Evolutionary conservation across 352 stramenopile species (phyloP).

Genomic region (Globisporangium barbulae): DNA sequence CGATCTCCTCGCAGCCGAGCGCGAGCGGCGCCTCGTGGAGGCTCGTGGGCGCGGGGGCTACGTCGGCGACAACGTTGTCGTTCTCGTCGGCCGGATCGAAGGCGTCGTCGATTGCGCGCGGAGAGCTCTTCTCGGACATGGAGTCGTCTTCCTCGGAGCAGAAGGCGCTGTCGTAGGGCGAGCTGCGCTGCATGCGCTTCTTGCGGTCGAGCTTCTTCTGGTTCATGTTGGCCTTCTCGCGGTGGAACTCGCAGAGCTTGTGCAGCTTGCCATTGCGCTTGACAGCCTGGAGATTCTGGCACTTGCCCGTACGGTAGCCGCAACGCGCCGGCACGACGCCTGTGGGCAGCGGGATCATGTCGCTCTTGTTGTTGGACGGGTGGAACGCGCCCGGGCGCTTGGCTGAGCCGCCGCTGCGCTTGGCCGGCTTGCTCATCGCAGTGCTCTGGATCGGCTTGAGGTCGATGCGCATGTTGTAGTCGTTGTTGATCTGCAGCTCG

Average conservation of each 20-base stretch:
- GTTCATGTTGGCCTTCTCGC: constrained; percentile 81
- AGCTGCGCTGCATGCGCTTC: constrained; percentile 63
- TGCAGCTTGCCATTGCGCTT: constrained; percentile 84
- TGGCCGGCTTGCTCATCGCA: not conserved
- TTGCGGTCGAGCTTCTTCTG: constrained; percentile 87
- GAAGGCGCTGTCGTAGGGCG: constrained; percentile 33
- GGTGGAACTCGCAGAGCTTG: constrained; percentile 85
- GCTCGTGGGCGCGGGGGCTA: constrained; percentile 39
- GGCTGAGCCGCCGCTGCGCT: constrained; percentile 10
- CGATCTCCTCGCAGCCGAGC: constrained; percentile 61
- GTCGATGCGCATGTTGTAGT: constrained; percentile 34
- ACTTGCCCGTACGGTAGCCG: constrained; percentile 82
- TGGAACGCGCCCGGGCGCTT: constrained; percentile 13
- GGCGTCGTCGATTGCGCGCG: constrained; percentile 48
- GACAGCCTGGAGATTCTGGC: constrained; percentile 70
- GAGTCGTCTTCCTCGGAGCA: constrained; percentile 44
- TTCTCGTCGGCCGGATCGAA: constrained; percentile 15
- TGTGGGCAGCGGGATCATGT: constrained; percentile 19
- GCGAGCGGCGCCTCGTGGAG: constrained; percentile 60
- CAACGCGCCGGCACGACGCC: constrained; percentile 45
- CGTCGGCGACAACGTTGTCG: not conserved
- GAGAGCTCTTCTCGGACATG: constrained; percentile 32
- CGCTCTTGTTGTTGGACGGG: constrained; percentile 11
- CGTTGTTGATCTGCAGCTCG: constrained; percentile 2
- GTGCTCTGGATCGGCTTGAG: constrained; percentile 21